phyloP scores from a whole-genome alignment of 345 rosid species.

The Lepidium sativum region DNA sequence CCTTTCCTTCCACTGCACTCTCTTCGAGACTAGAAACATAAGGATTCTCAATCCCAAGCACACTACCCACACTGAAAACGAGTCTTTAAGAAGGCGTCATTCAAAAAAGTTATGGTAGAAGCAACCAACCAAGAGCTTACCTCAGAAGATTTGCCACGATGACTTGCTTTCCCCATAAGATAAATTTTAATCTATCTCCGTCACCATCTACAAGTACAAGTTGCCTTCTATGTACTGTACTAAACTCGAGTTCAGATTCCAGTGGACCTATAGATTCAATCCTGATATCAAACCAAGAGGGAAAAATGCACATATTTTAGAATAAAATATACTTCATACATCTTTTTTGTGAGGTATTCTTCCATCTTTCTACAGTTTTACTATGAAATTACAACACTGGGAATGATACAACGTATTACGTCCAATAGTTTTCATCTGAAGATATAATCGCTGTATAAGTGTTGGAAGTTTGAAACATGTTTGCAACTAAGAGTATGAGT shows the following conservation, averaged over 20 bases:
- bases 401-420: not conserved
- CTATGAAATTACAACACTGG: not conserved
- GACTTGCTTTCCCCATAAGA: slow-evolving; percentile 89
- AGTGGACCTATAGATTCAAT: slow-evolving; percentile 66
- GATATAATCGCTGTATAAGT: not conserved
- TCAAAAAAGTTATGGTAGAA: not conserved
- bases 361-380: not conserved
- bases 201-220: slow-evolving; percentile 67
- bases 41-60: slow-evolving; percentile 86
- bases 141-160: slow-evolving; percentile 78
- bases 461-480: not conserved
- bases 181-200: slow-evolving; percentile 52
- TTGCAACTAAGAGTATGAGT: slow-evolving; percentile 5
- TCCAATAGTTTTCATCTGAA: not conserved
- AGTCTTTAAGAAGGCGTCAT: slow-evolving; percentile 3
- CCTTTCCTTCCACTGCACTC: slow-evolving; percentile 43
- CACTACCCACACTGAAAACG: slow-evolving; percentile 65
- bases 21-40: slow-evolving; percentile 55
- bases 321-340: not conserved
- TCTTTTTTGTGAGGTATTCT: not conserved
- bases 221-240: slow-evolving; percentile 50
- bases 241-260: slow-evolving; percentile 51
- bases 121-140: slow-evolving; percentile 35
- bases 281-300: slow-evolving; percentile 37
- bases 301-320: not conserved